Conservation (phyloP, 1,139 yeast species). For the Nakaseomyces nivariensis region DNA sequence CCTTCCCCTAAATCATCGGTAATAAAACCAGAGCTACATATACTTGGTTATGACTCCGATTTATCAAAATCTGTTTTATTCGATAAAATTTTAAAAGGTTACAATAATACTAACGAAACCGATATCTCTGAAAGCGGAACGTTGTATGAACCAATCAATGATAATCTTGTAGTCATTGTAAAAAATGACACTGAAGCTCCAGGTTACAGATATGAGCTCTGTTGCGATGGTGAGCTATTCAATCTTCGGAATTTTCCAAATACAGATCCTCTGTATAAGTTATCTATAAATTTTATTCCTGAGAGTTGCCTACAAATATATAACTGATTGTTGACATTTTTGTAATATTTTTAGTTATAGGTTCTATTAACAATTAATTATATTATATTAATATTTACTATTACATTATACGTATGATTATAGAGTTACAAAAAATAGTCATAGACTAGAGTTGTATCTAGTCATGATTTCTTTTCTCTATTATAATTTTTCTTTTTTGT, state of each 20-base stretch:
- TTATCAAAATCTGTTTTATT: conserved; percentile 35
- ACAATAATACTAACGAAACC: conserved; percentile 47
- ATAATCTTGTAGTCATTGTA: conserved; percentile 26
- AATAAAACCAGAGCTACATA: conserved; percentile 40
- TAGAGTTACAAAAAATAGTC: no score
- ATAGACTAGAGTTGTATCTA: no score
- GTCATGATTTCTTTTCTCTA: no score
- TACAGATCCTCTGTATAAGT: neutral
- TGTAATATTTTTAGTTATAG: neutral
- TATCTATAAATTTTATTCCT: conserved; percentile 3
- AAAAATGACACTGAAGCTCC: conserved; percentile 14
- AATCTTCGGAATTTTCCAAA: conserved; percentile 12
- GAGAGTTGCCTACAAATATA: neutral
- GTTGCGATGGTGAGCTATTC: conserved; percentile 41
- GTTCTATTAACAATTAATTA: no score
- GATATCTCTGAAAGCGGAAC: conserved; percentile 43
- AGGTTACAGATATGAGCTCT: conserved; percentile 34
- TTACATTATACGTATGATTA: no score
- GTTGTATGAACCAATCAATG: conserved; percentile 33
- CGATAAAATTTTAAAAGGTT: conserved; percentile 42
- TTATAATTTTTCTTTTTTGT: neutral
- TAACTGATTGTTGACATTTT: neutral
- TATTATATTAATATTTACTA: neutral
- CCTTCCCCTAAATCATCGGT: conserved; percentile 66
- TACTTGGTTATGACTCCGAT: conserved; percentile 42